Conservation (phyloP, 2,329 filamentous ascomycete species). For the Calonectria henricotiae region DNA sequence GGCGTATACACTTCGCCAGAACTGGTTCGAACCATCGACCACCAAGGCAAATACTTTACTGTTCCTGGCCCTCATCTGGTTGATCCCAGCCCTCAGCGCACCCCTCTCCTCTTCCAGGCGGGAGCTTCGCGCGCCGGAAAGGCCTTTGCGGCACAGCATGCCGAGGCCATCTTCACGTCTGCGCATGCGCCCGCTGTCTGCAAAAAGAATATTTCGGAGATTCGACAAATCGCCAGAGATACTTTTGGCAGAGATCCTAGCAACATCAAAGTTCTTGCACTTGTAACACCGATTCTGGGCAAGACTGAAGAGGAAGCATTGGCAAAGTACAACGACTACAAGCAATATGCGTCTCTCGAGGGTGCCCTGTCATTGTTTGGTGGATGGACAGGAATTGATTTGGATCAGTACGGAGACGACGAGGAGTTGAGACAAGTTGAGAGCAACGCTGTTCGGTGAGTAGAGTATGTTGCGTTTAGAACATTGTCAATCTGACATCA, state of each 20-base stretch:
- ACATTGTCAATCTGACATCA: slow-evolving; percentile 8
- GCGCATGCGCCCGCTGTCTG: slow-evolving; percentile 76
- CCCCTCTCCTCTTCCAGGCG: slow-evolving; percentile 79
- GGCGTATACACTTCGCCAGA: slow-evolving; percentile 70
- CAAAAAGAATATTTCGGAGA: slow-evolving; percentile 75
- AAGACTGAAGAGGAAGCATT: slow-evolving; percentile 77
- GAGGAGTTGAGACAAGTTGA: slow-evolving; percentile 76
- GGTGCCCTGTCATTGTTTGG: slow-evolving; percentile 81
- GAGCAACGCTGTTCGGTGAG: slow-evolving; percentile 72
- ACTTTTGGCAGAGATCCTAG: slow-evolving; percentile 72
- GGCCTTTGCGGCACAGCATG: slow-evolving; percentile 78
- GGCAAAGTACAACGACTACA: slow-evolving; percentile 75
- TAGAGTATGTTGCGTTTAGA: neutral
- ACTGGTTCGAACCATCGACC: slow-evolving; percentile 77
- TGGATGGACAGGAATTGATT: slow-evolving; percentile 78
- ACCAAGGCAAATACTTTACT: slow-evolving; percentile 75
- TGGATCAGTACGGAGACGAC: slow-evolving; percentile 75
- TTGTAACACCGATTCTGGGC: slow-evolving; percentile 77
- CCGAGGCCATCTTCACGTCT: slow-evolving; percentile 80
- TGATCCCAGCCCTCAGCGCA: slow-evolving; percentile 78
- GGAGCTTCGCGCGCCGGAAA: slow-evolving; percentile 79
- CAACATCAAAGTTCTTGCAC: slow-evolving; percentile 78
- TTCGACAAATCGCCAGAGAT: slow-evolving; percentile 70
- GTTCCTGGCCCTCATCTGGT: slow-evolving; percentile 78
- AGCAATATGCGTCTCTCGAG: slow-evolving; percentile 73